Base-by-base conservation (phyloP, 2,329 filamentous ascomycete genomes). In the Didymosphaeria variabile region DNA sequence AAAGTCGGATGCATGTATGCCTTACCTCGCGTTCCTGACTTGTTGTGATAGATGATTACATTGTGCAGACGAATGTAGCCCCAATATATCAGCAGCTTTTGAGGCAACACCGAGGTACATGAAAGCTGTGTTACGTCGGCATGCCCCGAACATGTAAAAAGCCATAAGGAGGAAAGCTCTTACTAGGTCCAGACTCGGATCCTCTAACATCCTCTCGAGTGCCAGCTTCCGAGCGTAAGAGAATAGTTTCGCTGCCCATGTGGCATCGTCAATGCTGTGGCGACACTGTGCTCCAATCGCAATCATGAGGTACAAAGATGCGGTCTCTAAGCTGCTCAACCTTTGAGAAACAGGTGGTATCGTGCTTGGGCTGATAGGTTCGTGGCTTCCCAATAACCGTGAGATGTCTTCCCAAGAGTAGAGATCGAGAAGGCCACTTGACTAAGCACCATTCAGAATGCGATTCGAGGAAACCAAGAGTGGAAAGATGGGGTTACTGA, bases 81-180 rank as follows among this genome's bases (percentile, higher is more conserved):
- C 87, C 0, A 89, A 67, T 0, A 86, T 85, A 3, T 84, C 83
- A 0, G 87, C 86, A 0, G 86, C 84, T 56, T 85, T 83, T 0
- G 84, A 80, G 1, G 87, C 87, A 9, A 89, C 83, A 0, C 87
- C 87, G 2, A 89, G 72, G 58, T 89, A 89, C 84, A 89, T 88
- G 56, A 87, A 89, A 0, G 87, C 87, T 0, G 86, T 81, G 58
- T 88, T 88, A 9, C 86, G 79, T 34, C 85, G 84, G 55, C 86
- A 88, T 4, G 84, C 84, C 0, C 84, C 85, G 3, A 87, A 79
- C 81, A 87, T 85, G 64, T 87, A 88, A 63, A 87, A 87, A 0
- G 85, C 81, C 82, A 88, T 85, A 17, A 88, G 76, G 0, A 87
- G 71, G 62, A 87, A 88, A 0, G 79, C 76, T 17, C 83, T 77